Conservation (phyloP, 441 rosid genomes). For the Pelargonium myrrhifolium region DNA sequence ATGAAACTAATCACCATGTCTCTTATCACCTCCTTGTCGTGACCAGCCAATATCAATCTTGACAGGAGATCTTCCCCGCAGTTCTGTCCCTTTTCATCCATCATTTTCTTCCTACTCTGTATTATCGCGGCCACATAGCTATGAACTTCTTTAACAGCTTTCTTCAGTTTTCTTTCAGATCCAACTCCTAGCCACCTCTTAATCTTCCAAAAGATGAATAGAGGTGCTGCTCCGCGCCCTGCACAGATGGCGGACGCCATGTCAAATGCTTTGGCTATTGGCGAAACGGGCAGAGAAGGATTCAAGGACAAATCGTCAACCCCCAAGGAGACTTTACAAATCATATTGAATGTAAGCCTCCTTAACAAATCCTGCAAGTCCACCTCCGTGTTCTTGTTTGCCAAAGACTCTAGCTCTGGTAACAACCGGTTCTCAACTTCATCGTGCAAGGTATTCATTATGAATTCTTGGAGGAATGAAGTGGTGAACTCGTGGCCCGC, state of each 20-base stretch:
- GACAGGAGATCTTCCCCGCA: slow-evolving; percentile 40
- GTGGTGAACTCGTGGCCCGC: slow-evolving; percentile 47
- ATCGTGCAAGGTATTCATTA: slow-evolving; percentile 26
- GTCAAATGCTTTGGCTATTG: slow-evolving; percentile 51
- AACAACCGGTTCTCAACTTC: slow-evolving; percentile 34
- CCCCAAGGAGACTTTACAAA: slow-evolving; percentile 50
- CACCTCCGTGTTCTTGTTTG: slow-evolving; percentile 17
- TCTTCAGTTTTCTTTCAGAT: slow-evolving; percentile 51
- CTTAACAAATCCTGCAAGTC: slow-evolving; percentile 51
- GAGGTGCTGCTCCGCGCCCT: slow-evolving; percentile 54
- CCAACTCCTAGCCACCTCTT: slow-evolving; percentile 54
- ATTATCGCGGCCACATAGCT: slow-evolving; percentile 37
- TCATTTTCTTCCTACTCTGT: slow-evolving; percentile 27
- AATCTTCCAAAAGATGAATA: slow-evolving; percentile 59
- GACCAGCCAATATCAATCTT: slow-evolving; percentile 44
- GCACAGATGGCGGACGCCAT: slow-evolving; percentile 53
- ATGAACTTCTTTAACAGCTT: slow-evolving; percentile 45
- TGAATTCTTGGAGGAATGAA: slow-evolving; percentile 30
- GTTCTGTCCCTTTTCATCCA: not conserved
- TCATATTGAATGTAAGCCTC: slow-evolving; percentile 37
- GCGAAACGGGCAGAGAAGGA: slow-evolving; percentile 26
- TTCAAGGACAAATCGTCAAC: slow-evolving; percentile 32
- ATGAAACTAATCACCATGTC: slow-evolving; percentile 48
- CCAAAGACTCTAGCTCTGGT: slow-evolving; percentile 29
- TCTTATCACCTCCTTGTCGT: slow-evolving; percentile 39